Conservation (phyloP, 345 rosid species). For the Camelina sativa region DNA sequence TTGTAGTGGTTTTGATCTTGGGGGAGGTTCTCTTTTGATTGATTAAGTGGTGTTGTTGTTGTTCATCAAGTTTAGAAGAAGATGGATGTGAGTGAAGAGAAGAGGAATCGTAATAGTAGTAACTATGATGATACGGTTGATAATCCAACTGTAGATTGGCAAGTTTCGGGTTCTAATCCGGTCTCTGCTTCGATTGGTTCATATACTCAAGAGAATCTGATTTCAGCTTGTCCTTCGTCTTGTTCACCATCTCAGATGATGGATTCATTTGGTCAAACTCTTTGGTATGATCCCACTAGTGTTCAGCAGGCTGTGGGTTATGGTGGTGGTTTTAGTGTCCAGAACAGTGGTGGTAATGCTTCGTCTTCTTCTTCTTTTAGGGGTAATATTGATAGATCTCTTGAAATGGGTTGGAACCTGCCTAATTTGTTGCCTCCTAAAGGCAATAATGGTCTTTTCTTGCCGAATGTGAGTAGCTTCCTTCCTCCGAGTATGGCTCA, state of each 20-base stretch:
- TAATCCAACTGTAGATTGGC: constrained; percentile 63
- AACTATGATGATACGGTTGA: constrained; percentile 51
- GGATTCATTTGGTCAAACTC: constrained; percentile 61
- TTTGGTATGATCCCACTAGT: constrained; percentile 73
- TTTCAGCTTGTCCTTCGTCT: constrained; percentile 59
- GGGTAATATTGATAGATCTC: constrained; percentile 57
- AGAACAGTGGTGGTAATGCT: constrained; percentile 42
- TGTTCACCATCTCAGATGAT: constrained; percentile 75
- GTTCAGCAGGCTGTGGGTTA: constrained; percentile 66
- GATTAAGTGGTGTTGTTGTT: constrained; percentile 4
- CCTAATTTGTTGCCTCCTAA: constrained; percentile 58
- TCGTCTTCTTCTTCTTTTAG: constrained; percentile 46
- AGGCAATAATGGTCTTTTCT: constrained; percentile 59
- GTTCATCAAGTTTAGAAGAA: constrained; percentile 40
- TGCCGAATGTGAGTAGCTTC: constrained; percentile 59
- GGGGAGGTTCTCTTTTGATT: constrained; percentile 6
- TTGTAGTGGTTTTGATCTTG: constrained; percentile 40
- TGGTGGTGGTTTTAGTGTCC: constrained; percentile 58
- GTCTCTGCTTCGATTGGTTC: constrained; percentile 57
- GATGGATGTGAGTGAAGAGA: constrained; percentile 72
- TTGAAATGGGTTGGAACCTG: constrained; percentile 76
- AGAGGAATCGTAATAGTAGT: constrained; percentile 49
- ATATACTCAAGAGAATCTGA: constrained; percentile 55
- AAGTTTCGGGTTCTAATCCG: constrained; percentile 55
- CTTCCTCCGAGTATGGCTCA: constrained; percentile 76